phyloP scores from a whole-genome alignment of 2,329 filamentous ascomycete species.

The Alternaria rosae region DNA sequence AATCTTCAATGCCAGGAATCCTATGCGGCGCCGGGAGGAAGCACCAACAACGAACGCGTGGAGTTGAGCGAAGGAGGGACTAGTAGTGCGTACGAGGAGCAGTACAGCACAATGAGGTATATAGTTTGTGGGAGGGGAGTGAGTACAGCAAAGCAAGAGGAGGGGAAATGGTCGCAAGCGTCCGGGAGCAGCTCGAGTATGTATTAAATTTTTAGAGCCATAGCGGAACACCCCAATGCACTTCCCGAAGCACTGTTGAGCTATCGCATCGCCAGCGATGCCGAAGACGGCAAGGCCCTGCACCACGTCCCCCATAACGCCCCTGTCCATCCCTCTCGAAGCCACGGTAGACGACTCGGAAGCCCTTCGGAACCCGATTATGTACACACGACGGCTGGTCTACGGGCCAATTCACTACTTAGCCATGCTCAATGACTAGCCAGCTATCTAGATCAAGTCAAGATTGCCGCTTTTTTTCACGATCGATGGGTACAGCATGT shows the following conservation, averaged over 20 bases:
- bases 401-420: neutral
- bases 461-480: neutral
- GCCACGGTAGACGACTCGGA: slow-evolving; percentile 25
- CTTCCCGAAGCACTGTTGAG: slow-evolving; percentile 47
- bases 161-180: slow-evolving; percentile 10
- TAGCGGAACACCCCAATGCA: slow-evolving; percentile 39
- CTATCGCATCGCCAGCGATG: slow-evolving; percentile 41
- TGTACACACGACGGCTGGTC: slow-evolving; percentile 1
- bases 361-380: slow-evolving; percentile 21
- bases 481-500: neutral
- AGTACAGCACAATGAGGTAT: slow-evolving; percentile 14
- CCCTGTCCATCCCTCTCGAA: slow-evolving; percentile 23
- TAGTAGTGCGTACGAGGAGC: slow-evolving; percentile 16
- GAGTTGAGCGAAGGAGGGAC: neutral
- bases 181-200: slow-evolving; percentile 5
- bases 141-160: slow-evolving; percentile 12
- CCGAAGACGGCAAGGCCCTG: slow-evolving; percentile 34
- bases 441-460: neutral
- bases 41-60: slow-evolving; percentile 28
- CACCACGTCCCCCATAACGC: slow-evolving; percentile 26
- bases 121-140: slow-evolving; percentile 4
- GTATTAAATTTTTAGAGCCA: slow-evolving; percentile 37
- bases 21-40: slow-evolving; percentile 23
- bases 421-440: neutral
- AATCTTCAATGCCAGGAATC: slow-evolving; percentile 9